These are phyloP conservation scores for Ambrosiella beaveri DNA, from an alignment of 2,329 filamentous ascomycete species.

Conservation along the genomic window DNA sequence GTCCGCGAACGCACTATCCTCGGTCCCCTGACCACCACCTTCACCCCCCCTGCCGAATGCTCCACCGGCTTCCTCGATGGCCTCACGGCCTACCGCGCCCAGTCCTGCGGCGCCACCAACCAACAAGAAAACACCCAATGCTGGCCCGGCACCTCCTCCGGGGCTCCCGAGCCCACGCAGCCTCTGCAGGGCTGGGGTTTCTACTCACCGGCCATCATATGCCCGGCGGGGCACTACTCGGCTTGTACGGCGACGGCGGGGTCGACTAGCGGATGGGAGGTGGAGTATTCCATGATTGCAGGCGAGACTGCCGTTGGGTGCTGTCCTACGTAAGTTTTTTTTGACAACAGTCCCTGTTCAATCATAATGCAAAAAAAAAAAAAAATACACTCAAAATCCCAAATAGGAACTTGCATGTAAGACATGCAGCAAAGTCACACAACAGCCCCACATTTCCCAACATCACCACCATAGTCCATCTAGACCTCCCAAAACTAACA, in stretches of 20 bases:
- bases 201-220: constrained; percentile 21
- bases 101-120: constrained; percentile 7
- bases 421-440: too few relatives aligned
- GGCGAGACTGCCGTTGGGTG: constrained; percentile 21
- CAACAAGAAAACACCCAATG: constrained; percentile 11
- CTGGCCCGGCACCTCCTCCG: constrained; percentile 8
- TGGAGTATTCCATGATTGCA: constrained; percentile 17
- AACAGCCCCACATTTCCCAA: neutral
- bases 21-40: constrained; percentile 15
- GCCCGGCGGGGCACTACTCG: constrained; percentile 19
- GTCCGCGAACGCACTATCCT: constrained; percentile 10
- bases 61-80: constrained; percentile 11
- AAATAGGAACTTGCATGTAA: too few relatives aligned
- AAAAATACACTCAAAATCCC: neutral
- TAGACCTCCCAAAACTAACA: neutral
- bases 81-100: constrained; percentile 8
- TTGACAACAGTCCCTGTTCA: neutral
- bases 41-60: constrained; percentile 12
- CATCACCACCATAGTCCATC: neutral
- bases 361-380: neutral
- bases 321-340: constrained; percentile 18
- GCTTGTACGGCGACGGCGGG: constrained; percentile 19
- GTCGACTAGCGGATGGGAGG: constrained; percentile 16
- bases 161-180: constrained; percentile 10
- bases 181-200: constrained; percentile 20